phyloP scores from a whole-genome alignment of 2,329 filamentous ascomycete species.

The Penicillium concentricum region DNA sequence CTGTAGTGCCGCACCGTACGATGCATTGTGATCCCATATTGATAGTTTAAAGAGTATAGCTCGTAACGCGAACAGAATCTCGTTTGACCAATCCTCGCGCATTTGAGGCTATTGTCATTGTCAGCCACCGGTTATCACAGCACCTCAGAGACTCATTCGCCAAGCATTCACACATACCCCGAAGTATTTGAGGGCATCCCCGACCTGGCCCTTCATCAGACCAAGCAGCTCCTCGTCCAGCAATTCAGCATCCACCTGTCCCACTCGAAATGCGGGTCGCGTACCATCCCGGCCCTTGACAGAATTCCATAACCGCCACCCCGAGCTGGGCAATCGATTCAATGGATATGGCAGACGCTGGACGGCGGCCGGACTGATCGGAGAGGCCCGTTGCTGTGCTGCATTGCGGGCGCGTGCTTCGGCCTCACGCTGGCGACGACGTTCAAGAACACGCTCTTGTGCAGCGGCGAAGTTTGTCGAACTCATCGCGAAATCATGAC shows the following conservation, averaged over 20 bases:
- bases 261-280: slow-evolving; percentile 83
- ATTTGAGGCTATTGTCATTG: slow-evolving; percentile 54
- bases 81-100: slow-evolving; percentile 81
- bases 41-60: slow-evolving; percentile 88
- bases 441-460: slow-evolving; percentile 79
- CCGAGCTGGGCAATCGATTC: slow-evolving; percentile 49
- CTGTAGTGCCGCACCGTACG: slow-evolving; percentile 89
- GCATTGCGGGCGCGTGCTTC: slow-evolving; percentile 58
- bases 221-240: slow-evolving; percentile 88
- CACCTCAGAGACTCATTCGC: not conserved
- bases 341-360: slow-evolving; percentile 63
- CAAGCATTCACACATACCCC: slow-evolving; percentile 51
- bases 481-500: slow-evolving; percentile 50
- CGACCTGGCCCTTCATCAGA: slow-evolving; percentile 82
- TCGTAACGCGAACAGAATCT: slow-evolving; percentile 76
- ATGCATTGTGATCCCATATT: slow-evolving; percentile 94
- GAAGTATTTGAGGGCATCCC: slow-evolving; percentile 84
- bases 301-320: slow-evolving; percentile 63
- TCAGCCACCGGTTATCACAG: not conserved
- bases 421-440: slow-evolving; percentile 72
- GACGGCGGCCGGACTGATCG: slow-evolving; percentile 54
- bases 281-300: slow-evolving; percentile 75
- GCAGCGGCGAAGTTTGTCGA: slow-evolving; percentile 79
- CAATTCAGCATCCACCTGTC: slow-evolving; percentile 92
- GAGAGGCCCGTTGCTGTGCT: slow-evolving; percentile 47